Evolutionary conservation across 306 rosid species (phyloP).

Genomic region (Styphnolobium japonicum): DNA sequence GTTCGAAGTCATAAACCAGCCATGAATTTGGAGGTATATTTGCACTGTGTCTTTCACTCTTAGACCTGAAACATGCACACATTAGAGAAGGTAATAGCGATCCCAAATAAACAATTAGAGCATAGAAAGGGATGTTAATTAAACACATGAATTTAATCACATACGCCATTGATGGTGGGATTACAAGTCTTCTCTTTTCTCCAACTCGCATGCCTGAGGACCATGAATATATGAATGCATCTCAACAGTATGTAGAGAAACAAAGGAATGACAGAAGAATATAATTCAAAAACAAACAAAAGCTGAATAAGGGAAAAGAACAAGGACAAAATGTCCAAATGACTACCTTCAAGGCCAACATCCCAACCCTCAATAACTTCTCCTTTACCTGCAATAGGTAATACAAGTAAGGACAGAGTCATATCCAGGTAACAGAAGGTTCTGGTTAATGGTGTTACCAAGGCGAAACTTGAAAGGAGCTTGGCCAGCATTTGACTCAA

Average conservation of each 20-base stretch:
- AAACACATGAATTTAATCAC: conserved; percentile 17
- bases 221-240: conserved; percentile 4
- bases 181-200: conserved; percentile 68
- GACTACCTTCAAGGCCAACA: conserved; percentile 76
- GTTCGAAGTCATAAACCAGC: conserved; percentile 72
- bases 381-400: conserved; percentile 59
- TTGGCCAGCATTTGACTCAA: conserved; percentile 47
- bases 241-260: background rate
- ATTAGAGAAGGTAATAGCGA: background rate
- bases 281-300: background rate
- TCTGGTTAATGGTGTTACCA: conserved; percentile 44
- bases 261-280: background rate
- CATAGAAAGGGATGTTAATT: background rate
- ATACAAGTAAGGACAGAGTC: conserved; percentile 16
- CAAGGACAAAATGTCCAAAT: conserved; percentile 10
- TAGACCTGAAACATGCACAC: conserved; percentile 51
- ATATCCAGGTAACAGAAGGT: background rate
- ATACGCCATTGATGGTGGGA: conserved; percentile 83
- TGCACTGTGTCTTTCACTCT: conserved; percentile 35
- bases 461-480: conserved; percentile 78
- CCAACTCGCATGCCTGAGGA: conserved; percentile 82
- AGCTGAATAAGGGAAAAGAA: background rate
- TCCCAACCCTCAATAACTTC: conserved; percentile 70
- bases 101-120: background rate
- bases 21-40: conserved; percentile 69